Evolutionary conservation across 805 yeast species (phyloP).

Genomic region (Yamadazyma endophytica): DNA sequence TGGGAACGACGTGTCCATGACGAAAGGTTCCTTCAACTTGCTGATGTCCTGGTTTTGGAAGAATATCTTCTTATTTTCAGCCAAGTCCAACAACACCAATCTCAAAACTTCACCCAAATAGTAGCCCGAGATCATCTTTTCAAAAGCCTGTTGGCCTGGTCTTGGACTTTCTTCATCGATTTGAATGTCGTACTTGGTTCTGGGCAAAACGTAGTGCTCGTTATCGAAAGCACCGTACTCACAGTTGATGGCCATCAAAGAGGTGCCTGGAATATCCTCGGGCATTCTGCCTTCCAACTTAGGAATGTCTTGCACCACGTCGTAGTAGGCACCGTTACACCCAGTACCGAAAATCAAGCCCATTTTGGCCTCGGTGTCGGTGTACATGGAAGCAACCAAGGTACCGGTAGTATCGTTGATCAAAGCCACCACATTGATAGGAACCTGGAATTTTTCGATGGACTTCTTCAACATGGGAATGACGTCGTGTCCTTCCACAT

Average conservation of each 20-base stretch:
- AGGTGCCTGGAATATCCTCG: conserved; percentile 55
- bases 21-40: conserved; percentile 57
- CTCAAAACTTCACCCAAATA: conserved; percentile 91
- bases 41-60: conserved; percentile 68
- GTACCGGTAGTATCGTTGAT: conserved; percentile 98
- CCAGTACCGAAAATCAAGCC: conserved; percentile 98
- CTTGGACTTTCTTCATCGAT: conserved; percentile 88
- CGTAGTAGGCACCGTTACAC: conserved; percentile 95
- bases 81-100: conserved; percentile 69
- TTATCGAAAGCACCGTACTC: conserved; percentile 98
- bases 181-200: conserved; percentile 79
- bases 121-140: conserved; percentile 96
- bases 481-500: conserved; percentile 92
- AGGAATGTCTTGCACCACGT: conserved; percentile 64
- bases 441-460: conserved; percentile 57
- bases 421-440: conserved; percentile 84
- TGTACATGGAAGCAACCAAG: conserved; percentile 88
- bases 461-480: conserved; percentile 86
- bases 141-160: conserved; percentile 94
- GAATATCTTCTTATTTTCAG: conserved; percentile 53
- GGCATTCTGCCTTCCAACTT: conserved; percentile 72
- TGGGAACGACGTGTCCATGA: conserved; percentile 87
- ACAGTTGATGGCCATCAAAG: conserved; percentile 94
- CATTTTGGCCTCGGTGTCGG: conserved; percentile 85
- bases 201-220: conserved; percentile 77